phyloP scores from a whole-genome alignment of 2,329 filamentous ascomycete species.

The Bipolaris sorokiniana region DNA sequence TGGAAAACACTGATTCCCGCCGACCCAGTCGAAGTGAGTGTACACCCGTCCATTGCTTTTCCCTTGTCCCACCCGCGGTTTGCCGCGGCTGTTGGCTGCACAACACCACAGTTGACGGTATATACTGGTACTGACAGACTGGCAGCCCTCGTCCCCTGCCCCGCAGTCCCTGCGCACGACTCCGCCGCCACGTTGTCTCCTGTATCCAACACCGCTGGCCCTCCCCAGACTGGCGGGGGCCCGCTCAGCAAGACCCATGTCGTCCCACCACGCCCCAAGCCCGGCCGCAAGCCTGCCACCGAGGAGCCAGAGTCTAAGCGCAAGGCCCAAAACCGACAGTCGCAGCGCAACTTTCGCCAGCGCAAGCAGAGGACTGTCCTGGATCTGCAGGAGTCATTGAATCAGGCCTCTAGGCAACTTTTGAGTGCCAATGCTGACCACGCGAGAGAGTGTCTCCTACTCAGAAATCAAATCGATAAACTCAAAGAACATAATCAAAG shows the following conservation, averaged over 20 bases:
- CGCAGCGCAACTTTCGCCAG: constrained; percentile 89
- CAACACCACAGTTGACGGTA: neutral
- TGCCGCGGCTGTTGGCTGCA: constrained; percentile 15
- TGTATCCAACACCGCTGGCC: constrained; percentile 23
- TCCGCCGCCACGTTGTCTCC: constrained; percentile 37
- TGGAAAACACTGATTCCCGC: constrained; percentile 21
- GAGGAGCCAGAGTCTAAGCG: constrained; percentile 92
- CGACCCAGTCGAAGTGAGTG: constrained; percentile 29
- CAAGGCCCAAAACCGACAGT: constrained; percentile 91
- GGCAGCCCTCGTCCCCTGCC: constrained; percentile 18
- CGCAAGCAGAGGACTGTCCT: constrained; percentile 75
- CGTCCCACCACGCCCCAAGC: constrained; percentile 59
- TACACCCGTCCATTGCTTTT: constrained; percentile 10
- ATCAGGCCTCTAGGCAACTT: neutral
- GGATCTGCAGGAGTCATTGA: constrained; percentile 57
- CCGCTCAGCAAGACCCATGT: constrained; percentile 48
- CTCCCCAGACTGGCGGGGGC: constrained; percentile 44
- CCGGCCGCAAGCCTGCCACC: constrained; percentile 90
- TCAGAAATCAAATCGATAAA: neutral
- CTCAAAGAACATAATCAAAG: neutral
- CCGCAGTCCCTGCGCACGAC: constrained; percentile 10
- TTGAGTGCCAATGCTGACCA: too few relatives aligned
- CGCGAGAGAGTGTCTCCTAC: neutral
- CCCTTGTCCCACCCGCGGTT: constrained; percentile 6
- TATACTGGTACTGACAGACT: constrained; percentile 7